Conservation (phyloP, 1,284 basidiomycete species). For the Wolfiporia cocos region DNA sequence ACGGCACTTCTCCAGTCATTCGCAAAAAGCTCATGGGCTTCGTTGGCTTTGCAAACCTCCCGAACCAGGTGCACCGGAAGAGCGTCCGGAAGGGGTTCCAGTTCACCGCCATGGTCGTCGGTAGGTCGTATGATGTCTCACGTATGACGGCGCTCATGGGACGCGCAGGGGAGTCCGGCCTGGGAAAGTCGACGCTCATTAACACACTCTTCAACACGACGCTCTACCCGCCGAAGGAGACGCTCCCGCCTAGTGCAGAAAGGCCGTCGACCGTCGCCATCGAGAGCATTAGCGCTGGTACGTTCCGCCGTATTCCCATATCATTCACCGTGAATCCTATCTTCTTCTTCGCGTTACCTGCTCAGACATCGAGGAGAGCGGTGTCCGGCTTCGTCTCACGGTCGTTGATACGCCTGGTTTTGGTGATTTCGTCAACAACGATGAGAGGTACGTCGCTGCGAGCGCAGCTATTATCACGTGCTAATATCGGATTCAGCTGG, state of each 20-base stretch:
- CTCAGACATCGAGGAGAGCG: conserved; percentile 95
- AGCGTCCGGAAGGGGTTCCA: conserved; percentile 96
- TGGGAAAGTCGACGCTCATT: conserved; percentile 96
- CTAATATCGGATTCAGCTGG: conserved; percentile 84
- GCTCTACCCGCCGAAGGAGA: conserved; percentile 85
- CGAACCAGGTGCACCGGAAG: conserved; percentile 97
- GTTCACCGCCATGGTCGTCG: conserved; percentile 96
- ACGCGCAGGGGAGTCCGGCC: conserved; percentile 84
- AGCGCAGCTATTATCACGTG: neutral
- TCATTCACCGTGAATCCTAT: conserved; percentile 15
- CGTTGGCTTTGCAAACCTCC: conserved; percentile 88
- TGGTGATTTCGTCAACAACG: conserved; percentile 97
- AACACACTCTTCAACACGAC: conserved; percentile 97
- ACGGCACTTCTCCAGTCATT: conserved; percentile 57
- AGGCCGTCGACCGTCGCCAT: conserved; percentile 90
- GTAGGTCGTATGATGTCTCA: conserved; percentile 48
- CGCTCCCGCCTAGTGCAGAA: conserved; percentile 80
- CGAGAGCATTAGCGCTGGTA: conserved; percentile 94
- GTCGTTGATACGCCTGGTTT: conserved; percentile 97
- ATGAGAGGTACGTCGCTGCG: conserved; percentile 69
- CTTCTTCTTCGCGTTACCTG: conserved; percentile 18
- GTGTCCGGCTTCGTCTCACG: conserved; percentile 90
- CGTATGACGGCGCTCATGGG: conserved; percentile 12
- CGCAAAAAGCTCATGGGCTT: conserved; percentile 92
- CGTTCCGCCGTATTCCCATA: conserved; percentile 20